phyloP scores from a whole-genome alignment of 1,284 basidiomycete species.

The Ganoderma sp. region DNA sequence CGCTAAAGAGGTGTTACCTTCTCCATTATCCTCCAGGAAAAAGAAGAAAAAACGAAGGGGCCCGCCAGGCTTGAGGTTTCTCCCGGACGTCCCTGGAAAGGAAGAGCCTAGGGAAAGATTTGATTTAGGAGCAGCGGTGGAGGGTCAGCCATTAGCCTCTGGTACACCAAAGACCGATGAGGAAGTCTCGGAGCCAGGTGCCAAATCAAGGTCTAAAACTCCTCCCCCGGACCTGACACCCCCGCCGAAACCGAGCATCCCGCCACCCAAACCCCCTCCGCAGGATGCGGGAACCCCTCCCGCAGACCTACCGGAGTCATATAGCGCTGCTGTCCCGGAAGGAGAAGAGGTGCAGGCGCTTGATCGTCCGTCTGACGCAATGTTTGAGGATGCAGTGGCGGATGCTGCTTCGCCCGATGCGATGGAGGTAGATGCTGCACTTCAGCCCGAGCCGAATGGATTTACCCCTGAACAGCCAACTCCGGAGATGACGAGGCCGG shows the following conservation, averaged over 20 bases:
- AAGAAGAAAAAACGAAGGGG: constrained; percentile 22
- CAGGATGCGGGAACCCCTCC: neutral
- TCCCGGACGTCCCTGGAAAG: constrained; percentile 11
- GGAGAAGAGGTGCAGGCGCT: neutral
- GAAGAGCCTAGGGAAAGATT: neutral
- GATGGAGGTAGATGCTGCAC: constrained; percentile 12
- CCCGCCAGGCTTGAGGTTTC: constrained; percentile 25
- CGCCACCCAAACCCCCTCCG: neutral
- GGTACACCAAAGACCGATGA: neutral
- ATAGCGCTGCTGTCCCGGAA: neutral
- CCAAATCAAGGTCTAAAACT: neutral
- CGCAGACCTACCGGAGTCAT: neutral
- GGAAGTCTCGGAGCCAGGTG: neutral
- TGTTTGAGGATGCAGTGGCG: neutral
- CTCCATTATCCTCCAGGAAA: constrained; percentile 18
- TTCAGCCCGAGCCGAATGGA: neutral
- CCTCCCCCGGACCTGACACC: neutral
- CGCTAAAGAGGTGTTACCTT: constrained; percentile 15
- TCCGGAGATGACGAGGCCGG: neutral
- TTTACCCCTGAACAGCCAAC: neutral
- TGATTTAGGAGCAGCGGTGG: too few species aligned
- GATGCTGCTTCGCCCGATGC: constrained; percentile 15
- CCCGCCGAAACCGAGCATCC: neutral
- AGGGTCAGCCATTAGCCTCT: neutral
- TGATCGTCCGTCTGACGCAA: neutral